These are phyloP conservation scores for Ustilago vetiveriae DNA, from an alignment of 1,284 basidiomycete genomes.

Conservation along the genomic window DNA sequence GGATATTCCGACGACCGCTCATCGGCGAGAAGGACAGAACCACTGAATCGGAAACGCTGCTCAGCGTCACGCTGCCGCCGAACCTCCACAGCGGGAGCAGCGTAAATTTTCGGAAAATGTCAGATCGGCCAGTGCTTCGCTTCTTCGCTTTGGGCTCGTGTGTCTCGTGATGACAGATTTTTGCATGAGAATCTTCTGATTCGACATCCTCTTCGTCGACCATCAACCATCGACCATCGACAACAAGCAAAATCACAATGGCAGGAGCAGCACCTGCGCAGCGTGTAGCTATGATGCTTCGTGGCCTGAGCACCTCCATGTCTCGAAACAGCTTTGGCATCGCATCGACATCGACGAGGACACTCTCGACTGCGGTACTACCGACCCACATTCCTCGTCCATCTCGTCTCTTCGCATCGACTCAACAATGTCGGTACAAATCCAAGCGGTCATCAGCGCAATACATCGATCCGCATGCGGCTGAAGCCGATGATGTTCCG, in stretches of 20 bases:
- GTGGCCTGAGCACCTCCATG: conserved; percentile 8
- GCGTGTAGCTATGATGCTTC: conserved; percentile 8
- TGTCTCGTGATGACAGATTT: conserved; percentile 32
- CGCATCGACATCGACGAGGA: conserved; percentile 11
- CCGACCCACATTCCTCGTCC: background rate
- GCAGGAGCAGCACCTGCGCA: conserved; percentile 1
- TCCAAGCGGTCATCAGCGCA: conserved; percentile 45
- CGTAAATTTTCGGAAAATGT: too few species aligned
- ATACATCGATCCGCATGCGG: conserved; percentile 39
- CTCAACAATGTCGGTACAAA: conserved; percentile 22
- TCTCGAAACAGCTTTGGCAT: background rate
- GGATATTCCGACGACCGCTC: too few species aligned
- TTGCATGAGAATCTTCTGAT: conserved; percentile 13
- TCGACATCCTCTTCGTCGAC: background rate
- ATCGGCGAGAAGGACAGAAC: too few species aligned
- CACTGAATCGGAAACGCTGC: too few species aligned
- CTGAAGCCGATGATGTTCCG: conserved; percentile 50
- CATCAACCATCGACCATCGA: background rate
- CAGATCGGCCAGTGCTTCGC: too few species aligned
- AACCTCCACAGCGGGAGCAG: too few species aligned
- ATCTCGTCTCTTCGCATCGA: too few species aligned
- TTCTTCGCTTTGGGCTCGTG: too few species aligned
- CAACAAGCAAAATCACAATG: background rate
- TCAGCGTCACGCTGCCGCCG: too few species aligned
- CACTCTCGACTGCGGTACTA: conserved; percentile 15